Evolutionary conservation across 257 asterid species (phyloP), one percentile per base, ranked within the genome.

Genomic region (Linderniella brevidens): DNA sequence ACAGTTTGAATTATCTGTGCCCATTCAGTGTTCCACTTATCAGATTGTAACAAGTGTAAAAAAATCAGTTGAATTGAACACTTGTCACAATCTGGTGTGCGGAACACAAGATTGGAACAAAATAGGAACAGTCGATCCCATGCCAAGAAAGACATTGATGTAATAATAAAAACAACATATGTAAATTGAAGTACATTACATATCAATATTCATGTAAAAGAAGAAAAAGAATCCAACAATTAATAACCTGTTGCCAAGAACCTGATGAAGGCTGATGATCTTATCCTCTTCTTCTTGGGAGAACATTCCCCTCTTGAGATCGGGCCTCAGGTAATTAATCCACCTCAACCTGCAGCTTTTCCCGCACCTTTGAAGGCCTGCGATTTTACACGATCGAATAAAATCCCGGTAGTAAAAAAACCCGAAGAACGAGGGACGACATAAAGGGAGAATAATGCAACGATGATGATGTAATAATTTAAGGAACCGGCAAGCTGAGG

Each of bases 401-500:
- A n/a, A 8, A 11, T 11, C 18, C 5, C 3, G 8, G 9, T 4
- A 14, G 18, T n/a, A 14, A 11, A 43, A 43, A 43, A 15, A 8
- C 17, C 8, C 3, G 8, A 11, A 8, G 11, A 15, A 43, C 10
- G 18, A 10, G 9, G 5, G 11, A 43, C 18, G 11, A 43, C n/a
- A 3, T 43, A 3, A 14, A 43, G n/a, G 4, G 3, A 43, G 9
- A 0, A 8, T 19, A 18, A n/a, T n/a, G n/a, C n/a, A n/a, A n/a
- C n/a, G n/a, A n/a, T n/a, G n/a, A n/a, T n/a, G n/a, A n/a, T n/a
- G n/a, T n/a, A n/a, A n/a, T n/a, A n/a, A n/a, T n/a, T n/a, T n/a
- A n/a, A n/a, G n/a, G n/a, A 56, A 85, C 96, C 96, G 58, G 94
- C 84, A 29, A 81, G 59, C 56, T 82, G 81, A 14, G 96, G 94